Evolutionary conservation across 768 basidiomycete species (phyloP), one percentile per base, ranked within the genome.

Genomic region (Phylloporus sp.): DNA sequence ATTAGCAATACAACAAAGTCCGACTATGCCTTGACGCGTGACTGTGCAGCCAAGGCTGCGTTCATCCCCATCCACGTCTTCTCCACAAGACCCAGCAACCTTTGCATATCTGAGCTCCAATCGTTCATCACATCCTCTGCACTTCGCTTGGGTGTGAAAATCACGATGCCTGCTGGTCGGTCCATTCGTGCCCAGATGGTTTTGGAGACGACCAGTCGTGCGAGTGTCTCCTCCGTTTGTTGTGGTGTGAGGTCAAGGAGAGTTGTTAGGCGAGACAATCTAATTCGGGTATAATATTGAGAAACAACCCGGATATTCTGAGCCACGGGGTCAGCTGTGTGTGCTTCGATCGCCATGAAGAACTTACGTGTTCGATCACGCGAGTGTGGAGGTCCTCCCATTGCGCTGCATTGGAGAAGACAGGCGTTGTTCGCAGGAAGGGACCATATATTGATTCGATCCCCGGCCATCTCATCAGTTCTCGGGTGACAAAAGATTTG

Each of bases 11-110:
- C 56, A 56, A 44, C 49, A 55, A 45, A 43, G 41, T 51, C n/a
- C 38, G 38, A 47, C 60, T 68, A 76, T 60, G 72, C 72, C 56
- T 77, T 79, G 55, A 74, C 73, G 53, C 84, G 76, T 45, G 87
- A 82, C 59, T 89, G 87, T 20, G 90, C 90, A 42, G 91, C 90
- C 66, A 89, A 81, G 11, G 91, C 90, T 29, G 91, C 90, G 58
- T 92, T 92, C 80, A 93, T 86, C 32, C 87, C 88, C 91, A 93
- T 93, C 91, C 95, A 97, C n/a, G 92, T 93, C 81, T 97, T 97
- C 74, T 99, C 97, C 13, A 94, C 90, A 36, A 97, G 71, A 16
- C 88, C 81, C 54, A 99, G 76, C 63, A 99, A 73, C 72, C 88
- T 93, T 62, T 87, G 89, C 81, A 99, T 92, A 64, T 98, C 95